Conservation (phyloP, 2,329 filamentous ascomycete species). For the Apiospora kogelbergensis region DNA sequence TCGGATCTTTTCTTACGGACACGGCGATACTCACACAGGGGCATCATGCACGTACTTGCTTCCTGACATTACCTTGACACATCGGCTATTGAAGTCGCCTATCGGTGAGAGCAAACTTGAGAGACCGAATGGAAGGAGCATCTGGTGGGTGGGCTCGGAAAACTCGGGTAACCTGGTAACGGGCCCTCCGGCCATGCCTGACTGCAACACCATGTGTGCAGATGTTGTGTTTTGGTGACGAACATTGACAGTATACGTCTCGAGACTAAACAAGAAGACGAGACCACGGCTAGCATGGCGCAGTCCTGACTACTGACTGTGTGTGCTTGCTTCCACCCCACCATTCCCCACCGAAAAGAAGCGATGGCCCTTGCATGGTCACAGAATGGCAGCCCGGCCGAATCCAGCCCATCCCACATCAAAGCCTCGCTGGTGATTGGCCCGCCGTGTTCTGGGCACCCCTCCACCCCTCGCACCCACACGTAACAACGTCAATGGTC, state of each 20-base stretch:
- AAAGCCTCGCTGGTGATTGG: not conserved
- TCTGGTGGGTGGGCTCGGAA: not conserved
- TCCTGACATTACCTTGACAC: not conserved
- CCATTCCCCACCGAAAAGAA: slow-evolving; percentile 5
- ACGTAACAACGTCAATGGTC: not conserved
- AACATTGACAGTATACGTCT: not conserved
- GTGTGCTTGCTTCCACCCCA: slow-evolving; percentile 1
- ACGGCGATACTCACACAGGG: not conserved
- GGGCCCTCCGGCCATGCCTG: not conserved
- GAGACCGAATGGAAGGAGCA: not conserved
- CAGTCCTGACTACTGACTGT: not conserved
- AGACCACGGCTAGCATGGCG: not conserved
- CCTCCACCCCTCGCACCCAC: not conserved
- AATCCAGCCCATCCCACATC: slow-evolving; percentile 8
- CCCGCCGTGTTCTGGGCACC: not conserved
- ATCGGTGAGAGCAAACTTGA: not conserved
- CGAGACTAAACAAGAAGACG: not conserved
- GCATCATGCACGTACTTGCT: not conserved
- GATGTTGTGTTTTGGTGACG: not conserved
- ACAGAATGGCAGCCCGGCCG: slow-evolving; percentile 1
- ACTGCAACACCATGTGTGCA: not conserved
- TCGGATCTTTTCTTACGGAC: not conserved
- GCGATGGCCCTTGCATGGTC: slow-evolving; percentile 4
- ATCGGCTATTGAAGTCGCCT: not conserved
- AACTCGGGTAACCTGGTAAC: not conserved